Evolutionary conservation across 257 asterid species (phyloP).

Genomic region (Primulina huaijiensis): DNA sequence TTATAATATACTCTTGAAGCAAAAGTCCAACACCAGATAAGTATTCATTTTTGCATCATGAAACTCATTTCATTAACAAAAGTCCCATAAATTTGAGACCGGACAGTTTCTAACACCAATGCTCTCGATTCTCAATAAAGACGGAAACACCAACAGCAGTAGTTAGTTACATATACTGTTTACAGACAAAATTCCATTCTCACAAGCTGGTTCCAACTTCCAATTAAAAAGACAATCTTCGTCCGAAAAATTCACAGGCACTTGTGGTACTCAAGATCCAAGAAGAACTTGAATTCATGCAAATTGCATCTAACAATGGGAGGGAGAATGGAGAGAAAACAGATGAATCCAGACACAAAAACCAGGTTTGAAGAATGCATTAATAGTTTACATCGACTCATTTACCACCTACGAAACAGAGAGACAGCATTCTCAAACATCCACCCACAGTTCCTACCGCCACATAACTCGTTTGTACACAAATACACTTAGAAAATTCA

Average conservation of each 20-base stretch:
- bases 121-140: background rate
- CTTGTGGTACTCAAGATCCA: background rate
- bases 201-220: background rate
- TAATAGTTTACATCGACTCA: background rate
- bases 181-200: background rate
- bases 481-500: too few relatives aligned
- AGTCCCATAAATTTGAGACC: background rate
- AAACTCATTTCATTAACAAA: background rate
- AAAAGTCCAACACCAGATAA: too few relatives aligned
- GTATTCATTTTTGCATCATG: too few relatives aligned
- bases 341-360: background rate
- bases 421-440: too few relatives aligned
- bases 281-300: background rate
- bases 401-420: background rate
- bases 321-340: background rate
- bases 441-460: too few relatives aligned
- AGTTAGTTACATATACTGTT: too few relatives aligned
- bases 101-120: background rate
- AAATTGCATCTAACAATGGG: background rate
- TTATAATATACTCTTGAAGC: too few relatives aligned
- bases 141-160: background rate
- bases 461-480: background rate
- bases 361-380: background rate
- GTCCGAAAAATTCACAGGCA: background rate
- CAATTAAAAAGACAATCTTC: background rate